These are phyloP conservation scores for Protomyces lactucae-debilis DNA, from an alignment of 1,139 yeast genomes.

Conservation along the genomic window DNA sequence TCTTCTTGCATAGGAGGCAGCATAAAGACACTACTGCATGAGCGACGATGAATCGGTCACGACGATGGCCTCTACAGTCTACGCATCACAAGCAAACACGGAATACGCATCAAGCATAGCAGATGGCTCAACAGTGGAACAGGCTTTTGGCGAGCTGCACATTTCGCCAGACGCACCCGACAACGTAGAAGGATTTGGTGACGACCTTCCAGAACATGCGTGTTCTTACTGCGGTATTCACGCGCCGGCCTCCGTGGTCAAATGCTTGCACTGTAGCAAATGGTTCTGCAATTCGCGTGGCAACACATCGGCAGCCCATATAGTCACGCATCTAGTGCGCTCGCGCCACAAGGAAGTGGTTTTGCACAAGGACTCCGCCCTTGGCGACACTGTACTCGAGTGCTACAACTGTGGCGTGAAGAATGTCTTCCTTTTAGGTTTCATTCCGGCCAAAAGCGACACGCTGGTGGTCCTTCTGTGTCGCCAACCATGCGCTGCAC, in stretches of 20 bases:
- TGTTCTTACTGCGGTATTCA: conserved; percentile 68
- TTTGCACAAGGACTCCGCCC: conserved; percentile 71
- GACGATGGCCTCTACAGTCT: conserved; percentile 9
- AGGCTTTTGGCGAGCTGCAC: neutral
- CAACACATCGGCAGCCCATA: conserved; percentile 65
- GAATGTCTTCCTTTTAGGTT: conserved; percentile 78
- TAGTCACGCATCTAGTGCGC: conserved; percentile 76
- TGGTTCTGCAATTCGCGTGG: conserved; percentile 90
- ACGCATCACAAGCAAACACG: conserved; percentile 6
- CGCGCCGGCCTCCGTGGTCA: conserved; percentile 60
- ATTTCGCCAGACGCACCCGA: neutral
- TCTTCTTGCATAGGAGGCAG: neutral
- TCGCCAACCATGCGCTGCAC: conserved; percentile 81
- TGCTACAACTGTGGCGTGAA: conserved; percentile 86
- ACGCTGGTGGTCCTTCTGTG: conserved; percentile 83
- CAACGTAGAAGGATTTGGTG: neutral
- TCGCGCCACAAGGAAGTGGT: conserved; percentile 70
- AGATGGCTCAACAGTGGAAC: neutral
- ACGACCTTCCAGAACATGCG: conserved; percentile 38
- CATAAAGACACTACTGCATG: neutral
- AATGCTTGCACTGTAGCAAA: conserved; percentile 69
- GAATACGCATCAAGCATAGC: neutral
- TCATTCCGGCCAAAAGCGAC: conserved; percentile 75
- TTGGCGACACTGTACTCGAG: conserved; percentile 80
- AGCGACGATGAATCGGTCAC: conserved; percentile 24